Percentiles rank a stretch among this genome's conserved stretches.
Conservation (phyloP, 2,329 filamentous ascomycete species). For the Ophiostoma fasciatum region DNA sequence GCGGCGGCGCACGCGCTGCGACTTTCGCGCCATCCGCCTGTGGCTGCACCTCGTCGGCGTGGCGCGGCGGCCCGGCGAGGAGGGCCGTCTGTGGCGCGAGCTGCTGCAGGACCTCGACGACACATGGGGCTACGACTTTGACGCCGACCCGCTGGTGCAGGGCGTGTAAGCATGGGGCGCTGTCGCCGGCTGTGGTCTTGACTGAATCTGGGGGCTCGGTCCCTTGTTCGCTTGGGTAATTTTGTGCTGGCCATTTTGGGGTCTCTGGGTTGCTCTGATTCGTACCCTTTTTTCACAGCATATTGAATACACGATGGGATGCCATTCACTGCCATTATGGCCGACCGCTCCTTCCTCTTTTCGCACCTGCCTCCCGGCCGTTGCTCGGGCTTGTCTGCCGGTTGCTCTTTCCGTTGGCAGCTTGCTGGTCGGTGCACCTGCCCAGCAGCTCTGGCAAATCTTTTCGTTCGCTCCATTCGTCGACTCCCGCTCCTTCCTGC, state of each 20-base stretch:
- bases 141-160: conserved; percentile 3
- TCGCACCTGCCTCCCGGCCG: too few species aligned
- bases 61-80: conserved; percentile 6
- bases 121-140: conserved; percentile 12
- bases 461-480: too few species aligned
- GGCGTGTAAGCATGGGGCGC: neutral
- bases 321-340: too few species aligned
- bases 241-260: neutral
- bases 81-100: conserved; percentile 11
- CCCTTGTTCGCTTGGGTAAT: neutral
- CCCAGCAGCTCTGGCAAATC: too few species aligned
- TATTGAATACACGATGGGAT: too few species aligned
- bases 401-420: neutral
- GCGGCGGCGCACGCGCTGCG: conserved; percentile 11
- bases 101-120: conserved; percentile 11
- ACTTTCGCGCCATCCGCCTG: conserved; percentile 13
- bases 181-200: too few species aligned
- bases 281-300: too few species aligned
- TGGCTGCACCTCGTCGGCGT: conserved; percentile 13
- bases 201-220: too few species aligned
- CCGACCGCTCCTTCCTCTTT: too few species aligned
- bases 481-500: too few species aligned
- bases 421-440: too few species aligned
- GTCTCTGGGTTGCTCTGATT: neutral
- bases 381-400: neutral